Conservation (phyloP, 805 yeast species). For the Candida pseudoglaebosa region DNA sequence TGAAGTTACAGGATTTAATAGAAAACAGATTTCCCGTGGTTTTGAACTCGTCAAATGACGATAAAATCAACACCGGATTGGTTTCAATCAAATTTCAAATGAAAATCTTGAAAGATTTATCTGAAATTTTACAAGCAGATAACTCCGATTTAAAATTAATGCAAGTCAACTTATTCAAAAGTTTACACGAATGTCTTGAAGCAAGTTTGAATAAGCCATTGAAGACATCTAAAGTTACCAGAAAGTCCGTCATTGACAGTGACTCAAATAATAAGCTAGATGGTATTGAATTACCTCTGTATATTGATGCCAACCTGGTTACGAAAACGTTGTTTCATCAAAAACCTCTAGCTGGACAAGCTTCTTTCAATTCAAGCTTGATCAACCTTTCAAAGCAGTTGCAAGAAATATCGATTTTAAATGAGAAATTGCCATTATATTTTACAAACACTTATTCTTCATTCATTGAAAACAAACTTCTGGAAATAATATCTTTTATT, state of each 20-base stretch:
- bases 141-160: slow-evolving; percentile 5
- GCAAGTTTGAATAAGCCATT: slow-evolving; percentile 10
- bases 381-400: slow-evolving; percentile 3
- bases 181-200: slow-evolving; percentile 14
- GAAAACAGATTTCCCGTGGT: slow-evolving; percentile 21
- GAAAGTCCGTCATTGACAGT: background rate
- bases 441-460: slow-evolving; percentile 17
- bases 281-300: slow-evolving; percentile 33
- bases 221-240: background rate
- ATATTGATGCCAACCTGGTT: slow-evolving; percentile 30
- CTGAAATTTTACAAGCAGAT: slow-evolving; percentile 5
- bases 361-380: slow-evolving; percentile 1
- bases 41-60: slow-evolving; percentile 29
- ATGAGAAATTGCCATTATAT: slow-evolving; percentile 1
- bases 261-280: slow-evolving; percentile 23
- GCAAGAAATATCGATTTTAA: background rate
- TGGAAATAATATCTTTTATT: slow-evolving; percentile 8
- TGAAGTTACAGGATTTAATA: slow-evolving; percentile 25
- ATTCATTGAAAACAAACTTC: slow-evolving; percentile 19
- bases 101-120: slow-evolving; percentile 15
- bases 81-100: slow-evolving; percentile 31
- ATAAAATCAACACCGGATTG: slow-evolving; percentile 22
- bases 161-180: slow-evolving; percentile 9
- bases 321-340: slow-evolving; percentile 9
- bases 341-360: slow-evolving; percentile 1